These are phyloP conservation scores for Termitomyces sp. DNA, from an alignment of 768 basidiomycete species.

Conservation along the genomic window DNA sequence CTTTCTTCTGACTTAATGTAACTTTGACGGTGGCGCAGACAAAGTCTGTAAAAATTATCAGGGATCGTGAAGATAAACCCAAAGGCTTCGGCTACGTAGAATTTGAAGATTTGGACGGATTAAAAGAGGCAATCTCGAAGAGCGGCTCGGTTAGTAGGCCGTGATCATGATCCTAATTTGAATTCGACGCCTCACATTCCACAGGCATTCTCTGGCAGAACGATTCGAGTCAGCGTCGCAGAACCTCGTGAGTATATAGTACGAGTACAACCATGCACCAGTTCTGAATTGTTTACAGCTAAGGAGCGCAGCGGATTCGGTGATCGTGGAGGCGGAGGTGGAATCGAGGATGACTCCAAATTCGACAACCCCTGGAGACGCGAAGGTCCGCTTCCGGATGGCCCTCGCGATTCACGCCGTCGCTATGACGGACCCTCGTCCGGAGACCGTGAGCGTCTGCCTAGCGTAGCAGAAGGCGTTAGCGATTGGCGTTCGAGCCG, in stretches of 20 bases:
- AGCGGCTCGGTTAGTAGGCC: conserved; percentile 53
- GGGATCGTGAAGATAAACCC: conserved; percentile 87
- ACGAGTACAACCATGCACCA: background rate
- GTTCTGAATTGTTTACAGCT: conserved; percentile 36
- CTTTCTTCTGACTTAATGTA: background rate
- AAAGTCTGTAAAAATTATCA: conserved; percentile 88
- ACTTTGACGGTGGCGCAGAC: conserved; percentile 34
- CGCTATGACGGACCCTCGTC: conserved; percentile 54
- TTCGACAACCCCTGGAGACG: conserved; percentile 84
- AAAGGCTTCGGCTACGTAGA: conserved; percentile 99
- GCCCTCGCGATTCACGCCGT: conserved; percentile 59
- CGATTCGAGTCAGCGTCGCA: conserved; percentile 87
- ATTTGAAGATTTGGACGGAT: conserved; percentile 78
- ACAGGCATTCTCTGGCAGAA: conserved; percentile 71
- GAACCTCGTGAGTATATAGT: conserved; percentile 74
- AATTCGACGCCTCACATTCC: background rate
- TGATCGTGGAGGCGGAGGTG: conserved; percentile 20
- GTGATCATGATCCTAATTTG: background rate
- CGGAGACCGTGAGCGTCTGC: conserved; percentile 30
- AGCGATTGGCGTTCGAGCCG: conserved; percentile 71
- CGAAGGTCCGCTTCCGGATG: conserved; percentile 76
- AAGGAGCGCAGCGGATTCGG: conserved; percentile 66
- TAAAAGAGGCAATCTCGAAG: conserved; percentile 79
- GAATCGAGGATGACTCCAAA: conserved; percentile 68
- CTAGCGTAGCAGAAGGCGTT: conserved; percentile 52